Percentiles rank a stretch among this genome's conserved stretches.
Conservation (phyloP, 2,329 filamentous ascomycete species). For the Hyphodiscus sp. region DNA sequence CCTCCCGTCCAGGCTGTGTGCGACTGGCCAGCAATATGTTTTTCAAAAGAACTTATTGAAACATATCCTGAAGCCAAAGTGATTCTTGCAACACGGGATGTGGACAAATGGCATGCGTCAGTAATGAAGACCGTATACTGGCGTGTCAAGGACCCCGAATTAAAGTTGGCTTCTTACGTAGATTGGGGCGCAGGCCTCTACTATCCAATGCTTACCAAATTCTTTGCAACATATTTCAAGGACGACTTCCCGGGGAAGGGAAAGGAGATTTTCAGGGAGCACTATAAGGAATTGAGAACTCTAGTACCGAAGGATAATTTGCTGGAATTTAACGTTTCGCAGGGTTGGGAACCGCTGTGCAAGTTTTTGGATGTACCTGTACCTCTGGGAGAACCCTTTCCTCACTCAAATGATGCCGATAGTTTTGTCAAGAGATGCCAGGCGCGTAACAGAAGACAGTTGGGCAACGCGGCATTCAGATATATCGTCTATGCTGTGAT, state of each 20-base stretch:
- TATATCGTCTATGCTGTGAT: too few relatives aligned
- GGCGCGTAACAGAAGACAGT: too few relatives aligned
- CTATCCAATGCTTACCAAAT: constrained; percentile 63
- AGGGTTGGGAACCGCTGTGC: constrained; percentile 41
- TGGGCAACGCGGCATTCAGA: too few relatives aligned
- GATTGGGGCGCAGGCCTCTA: constrained; percentile 63
- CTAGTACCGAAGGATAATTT: constrained; percentile 37
- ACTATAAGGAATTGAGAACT: constrained; percentile 45
- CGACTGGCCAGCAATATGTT: constrained; percentile 62
- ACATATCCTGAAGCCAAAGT: constrained; percentile 69
- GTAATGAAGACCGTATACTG: constrained; percentile 63
- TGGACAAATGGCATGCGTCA: constrained; percentile 49
- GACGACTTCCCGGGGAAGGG: constrained; percentile 60
- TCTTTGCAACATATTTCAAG: constrained; percentile 63
- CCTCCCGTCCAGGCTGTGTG: constrained; percentile 55
- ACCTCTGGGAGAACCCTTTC: too few relatives aligned
- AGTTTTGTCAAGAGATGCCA: too few relatives aligned
- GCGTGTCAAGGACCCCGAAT: constrained; percentile 58
- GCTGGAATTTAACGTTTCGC: constrained; percentile 37
- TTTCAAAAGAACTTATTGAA: constrained; percentile 63
- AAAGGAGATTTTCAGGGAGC: constrained; percentile 54
- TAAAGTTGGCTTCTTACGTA: constrained; percentile 45
- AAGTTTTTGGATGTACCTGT: constrained; percentile 39
- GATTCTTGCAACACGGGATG: constrained; percentile 59
- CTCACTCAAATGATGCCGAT: too few relatives aligned